Base-by-base conservation (phyloP, 2,329 filamentous ascomycete genomes). In the Dendryphion nanum region DNA sequence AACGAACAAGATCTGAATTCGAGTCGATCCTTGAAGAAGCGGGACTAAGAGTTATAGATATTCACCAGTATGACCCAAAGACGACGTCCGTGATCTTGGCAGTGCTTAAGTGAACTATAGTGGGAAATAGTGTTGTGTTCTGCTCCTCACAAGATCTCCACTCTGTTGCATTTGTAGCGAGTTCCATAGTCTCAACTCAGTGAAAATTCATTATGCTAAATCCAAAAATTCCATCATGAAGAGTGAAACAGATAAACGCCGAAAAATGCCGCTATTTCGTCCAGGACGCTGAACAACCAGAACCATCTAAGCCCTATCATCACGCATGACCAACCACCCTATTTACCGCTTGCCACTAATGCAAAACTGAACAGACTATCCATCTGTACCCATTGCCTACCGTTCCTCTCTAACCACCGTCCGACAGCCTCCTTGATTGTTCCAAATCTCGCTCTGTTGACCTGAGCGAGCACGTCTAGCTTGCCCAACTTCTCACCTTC, bases 331-430 rank as follows among this genome's bases (percentile, higher is more conserved):
- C n/a, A n/a, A n/a, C n/a, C n/a, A n/a, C n/a, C n/a, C n/a, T n/a
- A n/a, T n/a, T n/a, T n/a, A n/a, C n/a, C n/a, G n/a, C n/a, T n/a
- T n/a, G n/a, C n/a, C n/a, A n/a, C n/a, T n/a, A 70, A 57, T 42
- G 72, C 74, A 69, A 79, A 76, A 47, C 79, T 77, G 74, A 95
- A 96, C 47, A 96, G 68, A 49, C 75, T 83, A 66, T 93, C 89
- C 90, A 95, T 96, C 51, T 88, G 85, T 36, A 96, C 90, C 88
- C 89, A 95, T 66, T 89, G 86, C 53, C 88, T 75, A 18, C 90
- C 90, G 66, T 89, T 95, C 71, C 91, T 93, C 57, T 89, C 88
- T 53, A 95, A 68, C 68, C 95, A 94, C 57, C 73, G 81, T 48
- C 91, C 88, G 4, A 95, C 87, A 12, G 89, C 81, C 5, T 76